phyloP scores from a whole-genome alignment of 164 flowering plant genomes.

The Vitis riparia region DNA sequence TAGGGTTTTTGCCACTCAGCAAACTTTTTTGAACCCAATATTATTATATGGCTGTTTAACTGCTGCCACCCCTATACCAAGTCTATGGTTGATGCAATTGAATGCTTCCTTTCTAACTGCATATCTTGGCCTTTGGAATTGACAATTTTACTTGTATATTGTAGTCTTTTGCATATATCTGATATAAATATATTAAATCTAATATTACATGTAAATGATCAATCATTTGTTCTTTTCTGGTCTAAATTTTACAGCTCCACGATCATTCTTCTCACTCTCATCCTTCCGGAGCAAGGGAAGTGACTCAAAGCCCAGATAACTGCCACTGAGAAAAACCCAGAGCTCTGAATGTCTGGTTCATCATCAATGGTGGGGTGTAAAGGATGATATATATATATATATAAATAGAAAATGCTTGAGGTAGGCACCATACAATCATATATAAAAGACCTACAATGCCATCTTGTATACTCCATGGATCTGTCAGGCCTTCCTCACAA shows the following conservation, averaged over 20 bases:
- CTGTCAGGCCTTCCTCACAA: conserved; percentile 8
- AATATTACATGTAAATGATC: too few species aligned
- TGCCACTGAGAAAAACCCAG: not conserved
- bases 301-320: conserved; percentile 79
- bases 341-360: conserved; percentile 8
- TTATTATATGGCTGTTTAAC: not conserved
- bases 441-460: conserved; percentile 6
- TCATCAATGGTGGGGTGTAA: conserved; percentile 16
- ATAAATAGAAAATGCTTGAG: conserved; percentile 18
- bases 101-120: not conserved
- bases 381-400: conserved; percentile 10
- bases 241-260: conserved; percentile 60
- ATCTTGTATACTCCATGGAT: conserved; percentile 17
- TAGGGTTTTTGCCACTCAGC: too few species aligned
- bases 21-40: too few species aligned
- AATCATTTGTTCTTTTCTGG: not conserved
- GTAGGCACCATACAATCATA: conserved; percentile 18
- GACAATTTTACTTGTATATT: not conserved
- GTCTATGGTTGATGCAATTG: not conserved
- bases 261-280: conserved; percentile 92
- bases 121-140: not conserved
- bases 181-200: too few species aligned
- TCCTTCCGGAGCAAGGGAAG: conserved; percentile 93
- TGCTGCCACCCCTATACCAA: not conserved
- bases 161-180: not conserved